Evolutionary conservation across 345 rosid genomes (phyloP).

Genomic region (Noccaea bulbosa): DNA sequence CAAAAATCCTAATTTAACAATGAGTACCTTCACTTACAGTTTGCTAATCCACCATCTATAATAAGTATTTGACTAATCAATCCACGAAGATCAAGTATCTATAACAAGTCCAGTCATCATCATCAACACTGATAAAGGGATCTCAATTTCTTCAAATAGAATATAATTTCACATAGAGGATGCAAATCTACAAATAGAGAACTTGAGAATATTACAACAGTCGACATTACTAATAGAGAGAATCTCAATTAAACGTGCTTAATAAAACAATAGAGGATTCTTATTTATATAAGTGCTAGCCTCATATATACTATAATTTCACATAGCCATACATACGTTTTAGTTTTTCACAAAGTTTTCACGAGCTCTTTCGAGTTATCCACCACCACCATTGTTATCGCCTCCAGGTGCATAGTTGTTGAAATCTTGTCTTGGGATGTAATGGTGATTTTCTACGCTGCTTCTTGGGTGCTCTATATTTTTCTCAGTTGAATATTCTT

Average conservation of each 20-base stretch:
- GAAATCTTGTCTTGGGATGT: conserved; percentile 59
- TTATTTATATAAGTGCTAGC: background rate
- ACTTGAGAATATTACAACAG: background rate
- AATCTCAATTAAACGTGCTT: background rate
- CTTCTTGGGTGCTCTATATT: conserved; percentile 35
- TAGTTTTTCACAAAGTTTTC: background rate
- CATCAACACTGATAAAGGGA: no score
- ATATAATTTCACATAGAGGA: no score
- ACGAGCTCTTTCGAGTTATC: conserved; percentile 12
- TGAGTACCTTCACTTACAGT: no score
- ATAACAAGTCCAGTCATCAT: no score
- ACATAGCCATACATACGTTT: background rate
- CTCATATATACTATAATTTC: conserved; percentile 12
- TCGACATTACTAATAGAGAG: background rate
- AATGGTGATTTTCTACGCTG: conserved; percentile 54
- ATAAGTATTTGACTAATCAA: no score
- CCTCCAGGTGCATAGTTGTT: conserved; percentile 46
- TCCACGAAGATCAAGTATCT: no score
- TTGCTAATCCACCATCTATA: no score
- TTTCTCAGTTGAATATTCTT: conserved; percentile 29
- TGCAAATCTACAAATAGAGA: no score
- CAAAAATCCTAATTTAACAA: no score
- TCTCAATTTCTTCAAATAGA: background rate
- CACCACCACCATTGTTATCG: conserved; percentile 45
- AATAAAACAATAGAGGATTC: background rate